Evolutionary conservation across 164 flowering plant genomes (phyloP), one percentile per base, ranked within the genome.

Genomic region (Nelumbo lutea): DNA sequence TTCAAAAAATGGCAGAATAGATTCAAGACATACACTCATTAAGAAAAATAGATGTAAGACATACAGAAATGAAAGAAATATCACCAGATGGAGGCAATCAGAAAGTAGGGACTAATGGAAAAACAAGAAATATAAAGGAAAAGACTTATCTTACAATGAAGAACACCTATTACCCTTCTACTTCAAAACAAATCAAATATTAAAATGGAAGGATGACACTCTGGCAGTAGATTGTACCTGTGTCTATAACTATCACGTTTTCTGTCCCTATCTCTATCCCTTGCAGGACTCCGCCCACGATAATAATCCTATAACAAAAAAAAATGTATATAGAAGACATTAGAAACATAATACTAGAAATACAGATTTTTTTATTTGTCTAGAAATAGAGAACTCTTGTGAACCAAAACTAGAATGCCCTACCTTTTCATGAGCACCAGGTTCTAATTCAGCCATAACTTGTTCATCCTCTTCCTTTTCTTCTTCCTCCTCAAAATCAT

Each of bases 401-500:
- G 27, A 58, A 5, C 41, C 14, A 10, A 50, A 15, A 38, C 1
- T 43, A 48, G 38, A 52, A 47, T 46, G 14, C 59, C 64, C 48
- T 69, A 95, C 98, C 96, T 88, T 88, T 58, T 92, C 95, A 76
- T 75, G 75, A 40, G 62, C 82, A 10, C 65, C 86, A 67, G 72
- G 72, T 65, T 91, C 94, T 59, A 82, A 48, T 51, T 64, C 91
- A 69, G 79, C 86, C 66, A 72, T 74, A 62, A 79, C 69, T 70
- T 83, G 88, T 2, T 86, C 97, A n/a, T 87, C 90, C 63, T 93
- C 98, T 66, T 92, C 98, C 65, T 89, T 88, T 65, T 93, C 97
- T 77, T 94, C 98, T 68, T 96, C 98, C 81, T 90, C 99, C 75
- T 96, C 99, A 78, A 89, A 96, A 77, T 96, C 99, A 82, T 96